Percentiles rank a stretch among this genome's conserved stretches.
Evolutionary conservation across 106 monocot genomes (phyloP).

Genomic region (Acorus gramineus): DNA sequence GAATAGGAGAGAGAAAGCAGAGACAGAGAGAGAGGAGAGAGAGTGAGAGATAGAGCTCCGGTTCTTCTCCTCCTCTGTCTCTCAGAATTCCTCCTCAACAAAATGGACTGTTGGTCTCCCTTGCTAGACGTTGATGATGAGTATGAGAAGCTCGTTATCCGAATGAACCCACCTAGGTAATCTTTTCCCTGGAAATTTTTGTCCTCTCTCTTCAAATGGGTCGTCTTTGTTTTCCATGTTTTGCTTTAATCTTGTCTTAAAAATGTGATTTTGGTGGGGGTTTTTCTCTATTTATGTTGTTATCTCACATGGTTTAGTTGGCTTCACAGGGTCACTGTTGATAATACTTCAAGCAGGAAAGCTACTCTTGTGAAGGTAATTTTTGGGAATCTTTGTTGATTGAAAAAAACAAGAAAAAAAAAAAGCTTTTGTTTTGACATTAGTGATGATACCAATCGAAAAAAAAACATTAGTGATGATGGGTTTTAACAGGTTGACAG

Average conservation of each 20-base stretch:
- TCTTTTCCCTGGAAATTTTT: background rate
- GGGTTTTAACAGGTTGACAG: slow-evolving; percentile 58
- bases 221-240: background rate
- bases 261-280: background rate
- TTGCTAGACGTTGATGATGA: slow-evolving; percentile 59
- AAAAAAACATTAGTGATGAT: too few species aligned
- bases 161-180: slow-evolving; percentile 91
- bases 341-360: slow-evolving; percentile 56
- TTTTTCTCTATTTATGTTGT: background rate
- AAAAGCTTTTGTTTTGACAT: too few species aligned
- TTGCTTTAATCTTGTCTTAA: background rate
- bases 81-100: background rate
- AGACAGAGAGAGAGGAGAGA: background rate
- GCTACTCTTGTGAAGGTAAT: slow-evolving; percentile 75
- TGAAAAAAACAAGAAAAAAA: too few species aligned
- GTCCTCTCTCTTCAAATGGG: background rate
- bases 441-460: too few species aligned
- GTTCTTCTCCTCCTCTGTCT: too few species aligned
- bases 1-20: background rate
- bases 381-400: background rate
- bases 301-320: background rate
- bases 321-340: slow-evolving; percentile 66
- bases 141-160: slow-evolving; percentile 76
- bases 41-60: background rate
- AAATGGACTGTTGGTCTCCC: slow-evolving; percentile 47